Conservation (phyloP, 2,329 filamentous ascomycete species). For the Raffaelea deltoideospora region DNA sequence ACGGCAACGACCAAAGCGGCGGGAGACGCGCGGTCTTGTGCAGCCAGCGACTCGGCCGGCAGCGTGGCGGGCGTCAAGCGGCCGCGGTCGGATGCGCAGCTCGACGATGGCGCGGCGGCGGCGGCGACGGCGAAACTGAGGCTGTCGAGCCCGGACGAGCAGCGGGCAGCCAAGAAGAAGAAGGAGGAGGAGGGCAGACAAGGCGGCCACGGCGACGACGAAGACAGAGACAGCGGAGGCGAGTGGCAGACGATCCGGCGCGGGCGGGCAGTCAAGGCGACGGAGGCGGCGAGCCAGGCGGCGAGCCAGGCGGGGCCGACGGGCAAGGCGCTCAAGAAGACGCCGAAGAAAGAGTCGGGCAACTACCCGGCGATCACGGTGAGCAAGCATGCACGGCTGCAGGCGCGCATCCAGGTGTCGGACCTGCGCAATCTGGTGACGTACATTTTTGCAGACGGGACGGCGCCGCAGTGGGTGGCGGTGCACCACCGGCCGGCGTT, state of each 20-base stretch:
- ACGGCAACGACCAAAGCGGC: no score
- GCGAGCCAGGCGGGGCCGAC: no score
- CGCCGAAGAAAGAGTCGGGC: slow-evolving; percentile 36
- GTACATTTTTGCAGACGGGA: slow-evolving; percentile 52
- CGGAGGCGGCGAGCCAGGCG: no score
- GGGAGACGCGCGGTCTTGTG: no score
- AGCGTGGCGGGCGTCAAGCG: slow-evolving; percentile 3
- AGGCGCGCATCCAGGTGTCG: slow-evolving; percentile 45
- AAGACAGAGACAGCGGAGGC: slow-evolving; percentile 16
- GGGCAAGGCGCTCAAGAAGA: slow-evolving; percentile 44
- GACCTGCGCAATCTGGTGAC: slow-evolving; percentile 48
- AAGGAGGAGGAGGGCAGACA: not conserved
- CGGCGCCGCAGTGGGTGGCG: slow-evolving; percentile 49
- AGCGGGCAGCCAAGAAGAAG: not conserved
- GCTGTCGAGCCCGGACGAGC: no score
- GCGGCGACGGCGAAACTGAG: not conserved
- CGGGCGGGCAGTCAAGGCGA: no score
- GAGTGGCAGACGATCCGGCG: slow-evolving; percentile 36
- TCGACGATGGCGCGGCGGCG: not conserved
- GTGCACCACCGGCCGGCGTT: slow-evolving; percentile 48
- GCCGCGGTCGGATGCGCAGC: slow-evolving; percentile 3
- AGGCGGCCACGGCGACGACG: no score
- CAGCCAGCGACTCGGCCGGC: no score
- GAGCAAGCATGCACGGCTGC: slow-evolving; percentile 40
- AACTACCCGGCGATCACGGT: slow-evolving; percentile 47